These are phyloP conservation scores for Microcyclospora pomicola DNA, from an alignment of 2,329 filamentous ascomycete genomes.

Conservation along the genomic window DNA sequence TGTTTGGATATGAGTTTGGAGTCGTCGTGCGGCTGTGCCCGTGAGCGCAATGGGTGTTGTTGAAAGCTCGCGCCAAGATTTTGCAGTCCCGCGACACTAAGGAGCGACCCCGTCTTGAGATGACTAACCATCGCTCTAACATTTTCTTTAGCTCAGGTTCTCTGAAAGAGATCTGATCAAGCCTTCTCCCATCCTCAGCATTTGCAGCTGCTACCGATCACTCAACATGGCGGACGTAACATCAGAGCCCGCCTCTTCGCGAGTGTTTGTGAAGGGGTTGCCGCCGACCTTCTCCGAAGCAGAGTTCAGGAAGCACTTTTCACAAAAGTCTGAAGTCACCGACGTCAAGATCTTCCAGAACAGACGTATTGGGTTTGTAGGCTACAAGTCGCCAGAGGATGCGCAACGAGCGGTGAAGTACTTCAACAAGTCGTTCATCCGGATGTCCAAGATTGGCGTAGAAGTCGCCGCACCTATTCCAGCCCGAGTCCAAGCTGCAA, in stretches of 20 bases:
- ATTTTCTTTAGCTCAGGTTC: too few relatives aligned
- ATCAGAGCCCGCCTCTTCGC: conserved; percentile 47
- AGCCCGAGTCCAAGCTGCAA: conserved; percentile 13
- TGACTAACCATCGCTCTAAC: too few relatives aligned
- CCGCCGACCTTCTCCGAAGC: conserved; percentile 74
- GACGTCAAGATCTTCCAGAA: conserved; percentile 85
- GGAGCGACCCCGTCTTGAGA: too few relatives aligned
- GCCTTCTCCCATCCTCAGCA: too few relatives aligned
- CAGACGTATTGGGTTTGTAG: conserved; percentile 87
- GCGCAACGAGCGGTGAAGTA: conserved; percentile 78
- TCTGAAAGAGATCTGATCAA: too few relatives aligned
- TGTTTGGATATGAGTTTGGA: too few relatives aligned
- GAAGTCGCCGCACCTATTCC: conserved; percentile 70
- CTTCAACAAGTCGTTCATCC: conserved; percentile 90
- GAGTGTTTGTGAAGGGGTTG: conserved; percentile 57
- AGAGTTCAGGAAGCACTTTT: conserved; percentile 82
- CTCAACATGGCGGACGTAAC: neutral
- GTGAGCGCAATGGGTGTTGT: too few relatives aligned
- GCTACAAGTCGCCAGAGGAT: conserved; percentile 71
- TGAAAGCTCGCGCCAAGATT: too few relatives aligned
- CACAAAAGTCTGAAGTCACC: conserved; percentile 58
- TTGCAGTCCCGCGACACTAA: too few relatives aligned
- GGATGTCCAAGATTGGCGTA: conserved; percentile 86
- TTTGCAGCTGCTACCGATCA: too few relatives aligned
- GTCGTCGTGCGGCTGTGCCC: too few relatives aligned